Percentiles rank a stretch among this genome's conserved stretches.
phyloP scores from a whole-genome alignment of 2,329 filamentous ascomycete species.

The Xylaria sp. region DNA sequence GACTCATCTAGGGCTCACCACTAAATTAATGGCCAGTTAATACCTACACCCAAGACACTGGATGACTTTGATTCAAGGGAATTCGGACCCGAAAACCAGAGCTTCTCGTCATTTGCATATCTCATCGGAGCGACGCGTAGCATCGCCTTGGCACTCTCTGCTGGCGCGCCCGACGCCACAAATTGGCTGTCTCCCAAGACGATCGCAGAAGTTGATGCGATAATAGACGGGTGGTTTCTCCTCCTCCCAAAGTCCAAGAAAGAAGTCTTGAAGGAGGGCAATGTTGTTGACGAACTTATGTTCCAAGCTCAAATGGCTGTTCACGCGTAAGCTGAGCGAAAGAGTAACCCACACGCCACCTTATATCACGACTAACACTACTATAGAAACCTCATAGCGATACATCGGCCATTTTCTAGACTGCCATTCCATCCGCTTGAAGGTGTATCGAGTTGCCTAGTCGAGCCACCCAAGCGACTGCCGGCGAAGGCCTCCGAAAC shows the following conservation, averaged over 20 bases:
- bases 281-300: conserved; percentile 40
- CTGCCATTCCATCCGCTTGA: conserved; percentile 35
- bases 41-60: conserved; percentile 38
- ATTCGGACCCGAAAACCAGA: conserved; percentile 34
- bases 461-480: conserved; percentile 30
- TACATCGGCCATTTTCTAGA: conserved; percentile 38
- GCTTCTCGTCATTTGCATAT: conserved; percentile 40
- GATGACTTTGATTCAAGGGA: conserved; percentile 39
- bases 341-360: not conserved
- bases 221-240: conserved; percentile 39
- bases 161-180: conserved; percentile 32
- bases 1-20: conserved; percentile 4
- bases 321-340: conserved; percentile 34
- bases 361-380: conserved; percentile 12
- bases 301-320: conserved; percentile 42
- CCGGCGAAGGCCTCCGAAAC: conserved; percentile 29
- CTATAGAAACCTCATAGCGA: conserved; percentile 32
- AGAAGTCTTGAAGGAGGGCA: conserved; percentile 36
- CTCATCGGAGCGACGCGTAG: conserved; percentile 40
- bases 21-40: conserved; percentile 24
- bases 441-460: conserved; percentile 35
- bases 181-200: conserved; percentile 37
- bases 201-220: conserved; percentile 40
- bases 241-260: conserved; percentile 37
- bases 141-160: conserved; percentile 38